Evolutionary conservation across 495 filamentous ascomycete genomes (phyloP).

Genomic region (Tuber melanosporum): DNA sequence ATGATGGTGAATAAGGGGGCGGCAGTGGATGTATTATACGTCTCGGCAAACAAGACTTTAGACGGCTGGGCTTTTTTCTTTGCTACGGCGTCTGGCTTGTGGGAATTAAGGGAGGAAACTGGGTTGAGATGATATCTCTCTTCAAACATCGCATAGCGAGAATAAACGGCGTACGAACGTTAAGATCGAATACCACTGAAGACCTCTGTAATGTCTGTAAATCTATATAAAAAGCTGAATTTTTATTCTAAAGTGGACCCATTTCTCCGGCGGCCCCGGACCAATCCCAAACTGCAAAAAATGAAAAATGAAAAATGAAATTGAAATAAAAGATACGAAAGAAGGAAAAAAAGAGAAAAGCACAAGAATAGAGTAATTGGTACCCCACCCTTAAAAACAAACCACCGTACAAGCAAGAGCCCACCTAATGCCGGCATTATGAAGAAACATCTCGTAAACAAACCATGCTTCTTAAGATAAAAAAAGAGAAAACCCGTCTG

Average conservation of each 20-base stretch:
- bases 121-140: neutral
- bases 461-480: neutral
- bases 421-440: neutral
- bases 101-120: neutral
- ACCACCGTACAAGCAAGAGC: neutral
- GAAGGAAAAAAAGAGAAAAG: neutral
- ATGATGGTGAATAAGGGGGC: neutral
- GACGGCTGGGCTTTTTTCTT: neutral
- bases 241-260: neutral
- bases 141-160: neutral
- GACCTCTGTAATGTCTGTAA: neutral
- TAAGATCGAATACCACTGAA: neutral
- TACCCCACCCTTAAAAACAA: neutral
- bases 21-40: conserved; percentile 4
- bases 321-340: neutral
- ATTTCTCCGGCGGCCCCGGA: neutral
- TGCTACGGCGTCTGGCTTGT: neutral
- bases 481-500: neutral
- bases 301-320: neutral
- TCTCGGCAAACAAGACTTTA: neutral
- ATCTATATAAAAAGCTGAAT: neutral
- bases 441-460: neutral
- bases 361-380: neutral
- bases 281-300: neutral
- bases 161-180: neutral